phyloP scores from a whole-genome alignment of 1,284 basidiomycete genomes.

The Leucoagaricus sp. region DNA sequence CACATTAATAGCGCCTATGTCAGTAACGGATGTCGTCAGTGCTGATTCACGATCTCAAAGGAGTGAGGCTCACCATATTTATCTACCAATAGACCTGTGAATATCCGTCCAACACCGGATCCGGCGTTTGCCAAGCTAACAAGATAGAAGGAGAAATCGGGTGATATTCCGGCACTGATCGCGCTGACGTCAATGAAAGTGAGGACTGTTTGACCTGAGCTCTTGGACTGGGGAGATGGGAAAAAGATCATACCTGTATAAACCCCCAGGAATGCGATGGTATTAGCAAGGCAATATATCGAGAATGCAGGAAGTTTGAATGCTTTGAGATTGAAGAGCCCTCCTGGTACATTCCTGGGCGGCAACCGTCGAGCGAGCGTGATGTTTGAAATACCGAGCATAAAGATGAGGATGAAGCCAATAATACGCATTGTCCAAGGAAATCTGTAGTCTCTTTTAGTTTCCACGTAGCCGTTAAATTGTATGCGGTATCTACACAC shows the following conservation, averaged over 20 bases:
- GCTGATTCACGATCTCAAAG: not conserved
- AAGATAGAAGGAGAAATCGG: slow-evolving; percentile 51
- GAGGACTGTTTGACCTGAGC: slow-evolving; percentile 32
- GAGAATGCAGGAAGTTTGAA: slow-evolving; percentile 50
- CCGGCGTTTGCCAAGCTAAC: slow-evolving; percentile 51
- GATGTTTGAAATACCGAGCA: slow-evolving; percentile 44
- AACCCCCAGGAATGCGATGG: slow-evolving; percentile 56
- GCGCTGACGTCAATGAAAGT: slow-evolving; percentile 52
- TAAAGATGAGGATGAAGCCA: slow-evolving; percentile 49
- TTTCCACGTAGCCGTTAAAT: slow-evolving; percentile 1
- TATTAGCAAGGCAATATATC: slow-evolving; percentile 43
- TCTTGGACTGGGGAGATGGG: not conserved
- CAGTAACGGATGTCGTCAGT: not conserved
- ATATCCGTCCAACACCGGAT: slow-evolving; percentile 43
- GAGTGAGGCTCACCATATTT: slow-evolving; percentile 31
- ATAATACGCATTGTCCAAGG: slow-evolving; percentile 60
- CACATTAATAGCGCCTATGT: slow-evolving; percentile 26
- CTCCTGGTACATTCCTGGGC: slow-evolving; percentile 46
- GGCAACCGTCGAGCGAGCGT: slow-evolving; percentile 44
- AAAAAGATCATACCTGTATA: slow-evolving; percentile 50
- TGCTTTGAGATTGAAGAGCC: slow-evolving; percentile 48
- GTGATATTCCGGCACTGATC: slow-evolving; percentile 37
- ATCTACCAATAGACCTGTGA: slow-evolving; percentile 42
- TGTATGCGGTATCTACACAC: slow-evolving; percentile 33
- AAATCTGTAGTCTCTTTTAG: slow-evolving; percentile 39